A percentile compares a stretch with the other conserved stretches of the same genome.
Conservation (phyloP, 176 grass and related monocot species). For the Paspalum vaginatum region DNA sequence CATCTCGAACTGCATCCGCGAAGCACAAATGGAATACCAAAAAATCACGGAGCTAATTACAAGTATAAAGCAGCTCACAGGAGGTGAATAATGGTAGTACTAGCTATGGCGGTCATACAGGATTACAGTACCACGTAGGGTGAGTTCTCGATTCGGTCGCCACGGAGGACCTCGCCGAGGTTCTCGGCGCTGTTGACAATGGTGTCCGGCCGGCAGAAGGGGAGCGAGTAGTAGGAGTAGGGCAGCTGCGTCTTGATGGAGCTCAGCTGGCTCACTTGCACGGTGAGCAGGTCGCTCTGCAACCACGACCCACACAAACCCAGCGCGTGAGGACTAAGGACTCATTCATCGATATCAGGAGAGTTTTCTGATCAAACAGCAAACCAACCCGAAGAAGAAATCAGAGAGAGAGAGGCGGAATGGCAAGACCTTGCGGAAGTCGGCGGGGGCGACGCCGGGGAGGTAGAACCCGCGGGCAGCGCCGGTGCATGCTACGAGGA, state of each 20-base stretch:
- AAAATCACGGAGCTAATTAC: not conserved
- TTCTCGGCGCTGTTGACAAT: slow-evolving; percentile 86
- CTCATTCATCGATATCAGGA: too few species aligned
- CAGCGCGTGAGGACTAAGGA: not conserved
- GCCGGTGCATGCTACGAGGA: slow-evolving; percentile 20
- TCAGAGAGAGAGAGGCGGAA: not conserved
- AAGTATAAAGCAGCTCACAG: not conserved
- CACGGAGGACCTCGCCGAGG: slow-evolving; percentile 86
- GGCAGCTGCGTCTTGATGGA: slow-evolving; percentile 88
- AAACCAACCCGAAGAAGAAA: not conserved
- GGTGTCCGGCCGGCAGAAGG: slow-evolving; percentile 60
- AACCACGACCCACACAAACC: not conserved
- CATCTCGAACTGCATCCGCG: slow-evolving; percentile 73
- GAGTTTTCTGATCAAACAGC: not conserved
- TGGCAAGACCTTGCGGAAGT: slow-evolving; percentile 72
- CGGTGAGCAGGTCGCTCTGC: slow-evolving; percentile 67
- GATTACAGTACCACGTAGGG: slow-evolving; percentile 54
- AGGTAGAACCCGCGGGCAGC: slow-evolving; percentile 67
- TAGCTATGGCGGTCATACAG: not conserved
- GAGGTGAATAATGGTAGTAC: not conserved
- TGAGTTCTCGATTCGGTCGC: slow-evolving; percentile 78
- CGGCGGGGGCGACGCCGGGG: slow-evolving; percentile 73
- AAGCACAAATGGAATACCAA: slow-evolving; percentile 2
- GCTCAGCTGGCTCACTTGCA: slow-evolving; percentile 87
- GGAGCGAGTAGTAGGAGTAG: slow-evolving; percentile 89